Evolutionary conservation across 83 land plant species (phyloP).

Genomic region (Larix sibirica): DNA sequence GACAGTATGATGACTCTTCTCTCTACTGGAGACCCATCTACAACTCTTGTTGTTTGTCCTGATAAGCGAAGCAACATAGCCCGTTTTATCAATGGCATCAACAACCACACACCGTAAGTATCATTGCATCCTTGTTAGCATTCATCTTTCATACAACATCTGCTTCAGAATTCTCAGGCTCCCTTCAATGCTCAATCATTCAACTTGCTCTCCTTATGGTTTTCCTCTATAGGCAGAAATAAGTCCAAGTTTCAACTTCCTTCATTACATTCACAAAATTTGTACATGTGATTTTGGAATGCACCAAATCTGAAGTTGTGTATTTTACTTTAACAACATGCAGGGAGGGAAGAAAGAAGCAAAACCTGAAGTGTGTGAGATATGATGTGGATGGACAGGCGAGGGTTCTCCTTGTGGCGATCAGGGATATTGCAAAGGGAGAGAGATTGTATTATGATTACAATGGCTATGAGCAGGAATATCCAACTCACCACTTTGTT

Average conservation of each 20-base stretch:
- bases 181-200: background rate
- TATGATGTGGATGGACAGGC: slow-evolving; percentile 86
- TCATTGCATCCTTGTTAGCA: background rate
- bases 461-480: slow-evolving; percentile 91
- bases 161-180: background rate
- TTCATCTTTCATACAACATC: background rate
- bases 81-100: slow-evolving; percentile 92
- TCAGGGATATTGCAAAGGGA: slow-evolving; percentile 80
- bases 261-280: background rate
- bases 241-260: background rate
- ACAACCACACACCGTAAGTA: slow-evolving; percentile 82
- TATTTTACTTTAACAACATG: slow-evolving; percentile 4
- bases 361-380: slow-evolving; percentile 87
- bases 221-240: background rate
- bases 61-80: slow-evolving; percentile 92
- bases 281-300: background rate
- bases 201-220: background rate
- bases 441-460: slow-evolving; percentile 95
- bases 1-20: slow-evolving; percentile 99
- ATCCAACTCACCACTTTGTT: slow-evolving; percentile 85
- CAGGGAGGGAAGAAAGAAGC: slow-evolving; percentile 92
- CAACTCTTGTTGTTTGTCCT: slow-evolving; percentile 90
- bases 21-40: slow-evolving; percentile 41
- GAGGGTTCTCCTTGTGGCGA: slow-evolving; percentile 77
- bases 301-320: background rate